Evolutionary conservation across 352 stramenopile genomes (phyloP).

Genomic region (Thraustochytrium sp.): DNA sequence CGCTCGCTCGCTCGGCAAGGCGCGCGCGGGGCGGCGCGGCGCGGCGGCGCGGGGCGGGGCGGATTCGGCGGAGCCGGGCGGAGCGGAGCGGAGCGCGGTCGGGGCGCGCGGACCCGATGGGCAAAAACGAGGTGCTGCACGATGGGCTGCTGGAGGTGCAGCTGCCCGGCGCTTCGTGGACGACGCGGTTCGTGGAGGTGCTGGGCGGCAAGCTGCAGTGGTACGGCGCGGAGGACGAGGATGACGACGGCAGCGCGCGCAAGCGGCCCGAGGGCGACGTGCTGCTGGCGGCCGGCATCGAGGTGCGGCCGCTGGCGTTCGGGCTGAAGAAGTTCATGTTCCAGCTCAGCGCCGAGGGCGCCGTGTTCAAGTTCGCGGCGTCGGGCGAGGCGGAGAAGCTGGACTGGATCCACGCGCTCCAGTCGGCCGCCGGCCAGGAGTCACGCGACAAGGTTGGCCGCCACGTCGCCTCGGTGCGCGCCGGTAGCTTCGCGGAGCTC

Average conservation of each 20-base stretch:
- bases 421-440: neutral
- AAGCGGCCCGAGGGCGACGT: neutral
- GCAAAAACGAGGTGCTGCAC: neutral
- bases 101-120: neutral
- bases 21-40: too few relatives aligned
- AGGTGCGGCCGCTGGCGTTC: neutral
- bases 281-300: neutral
- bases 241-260: neutral
- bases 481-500: neutral
- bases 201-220: neutral
- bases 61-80: too few relatives aligned
- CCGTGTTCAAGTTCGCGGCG: neutral
- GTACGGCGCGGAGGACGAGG: neutral
- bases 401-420: constrained; percentile 25
- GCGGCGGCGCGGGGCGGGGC: too few relatives aligned
- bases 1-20: too few relatives aligned
- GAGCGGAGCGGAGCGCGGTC: too few relatives aligned
- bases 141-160: constrained; percentile 1
- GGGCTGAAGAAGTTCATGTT: constrained; percentile 37
- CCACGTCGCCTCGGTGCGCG: neutral
- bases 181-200: neutral
- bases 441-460: too few relatives aligned
- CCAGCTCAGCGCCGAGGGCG: neutral
- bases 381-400: constrained; percentile 16
- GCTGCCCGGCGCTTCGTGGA: neutral